A percentile compares a stretch with the other conserved stretches of the same genome.
Conservation (phyloP, 2,329 filamentous ascomycete genomes). For the Ascochyta pisi region DNA sequence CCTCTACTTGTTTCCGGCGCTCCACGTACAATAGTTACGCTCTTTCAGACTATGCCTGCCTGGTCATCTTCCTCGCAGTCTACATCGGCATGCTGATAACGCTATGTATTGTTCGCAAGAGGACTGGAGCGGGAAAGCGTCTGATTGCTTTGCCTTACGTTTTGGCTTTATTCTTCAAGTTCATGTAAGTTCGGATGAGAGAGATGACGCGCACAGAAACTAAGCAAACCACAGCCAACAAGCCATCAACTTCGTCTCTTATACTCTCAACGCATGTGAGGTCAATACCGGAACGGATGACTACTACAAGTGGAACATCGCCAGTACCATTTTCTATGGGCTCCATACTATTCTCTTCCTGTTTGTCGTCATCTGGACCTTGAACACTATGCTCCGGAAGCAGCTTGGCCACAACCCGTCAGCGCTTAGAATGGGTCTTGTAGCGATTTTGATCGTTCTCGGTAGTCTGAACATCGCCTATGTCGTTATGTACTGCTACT, state of each 20-base stretch:
- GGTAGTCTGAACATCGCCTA: slow-evolving; percentile 22
- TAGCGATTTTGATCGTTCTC: slow-evolving; percentile 29
- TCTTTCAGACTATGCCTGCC: neutral
- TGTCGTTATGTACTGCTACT: slow-evolving; percentile 25
- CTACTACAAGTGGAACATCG: slow-evolving; percentile 15
- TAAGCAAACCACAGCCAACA: neutral
- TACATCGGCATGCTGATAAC: slow-evolving; percentile 27
- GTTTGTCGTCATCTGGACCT: slow-evolving; percentile 28
- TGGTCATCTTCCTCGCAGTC: slow-evolving; percentile 14
- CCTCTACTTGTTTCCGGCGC: slow-evolving; percentile 5
- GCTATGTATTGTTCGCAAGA: slow-evolving; percentile 27
- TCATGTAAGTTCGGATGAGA: slow-evolving; percentile 27
- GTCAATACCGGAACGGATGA: accelerated
- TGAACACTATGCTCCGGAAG: slow-evolving; percentile 36
- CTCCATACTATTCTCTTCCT: slow-evolving; percentile 33
- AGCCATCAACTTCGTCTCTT: neutral
- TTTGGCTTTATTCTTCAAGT: slow-evolving; percentile 15
- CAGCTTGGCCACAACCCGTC: slow-evolving; percentile 20
- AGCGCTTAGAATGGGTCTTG: slow-evolving; percentile 20
- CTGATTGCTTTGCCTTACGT: slow-evolving; percentile 30
- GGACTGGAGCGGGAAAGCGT: slow-evolving; percentile 25
- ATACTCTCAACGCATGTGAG: slow-evolving; percentile 6
- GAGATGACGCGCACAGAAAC: neutral
- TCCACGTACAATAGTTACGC: neutral
- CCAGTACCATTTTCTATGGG: slow-evolving; percentile 26